Evolutionary conservation across 768 basidiomycete genomes (phyloP).

Genomic region (Boletus bicolor): DNA sequence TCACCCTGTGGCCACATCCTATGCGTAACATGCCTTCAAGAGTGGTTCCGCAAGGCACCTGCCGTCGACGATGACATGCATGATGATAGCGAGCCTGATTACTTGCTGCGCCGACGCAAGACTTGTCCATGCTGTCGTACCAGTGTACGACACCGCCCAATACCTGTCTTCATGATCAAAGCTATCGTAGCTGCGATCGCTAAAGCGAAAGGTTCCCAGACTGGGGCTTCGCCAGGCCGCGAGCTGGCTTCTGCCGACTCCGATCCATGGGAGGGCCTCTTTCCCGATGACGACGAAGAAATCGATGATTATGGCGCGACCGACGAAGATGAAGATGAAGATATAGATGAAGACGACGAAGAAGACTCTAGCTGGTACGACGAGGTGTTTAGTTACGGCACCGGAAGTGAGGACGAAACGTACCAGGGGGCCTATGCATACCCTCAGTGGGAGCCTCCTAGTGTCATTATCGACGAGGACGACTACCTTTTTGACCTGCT

Average conservation of each 20-base stretch:
- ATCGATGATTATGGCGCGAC: constrained; percentile 34
- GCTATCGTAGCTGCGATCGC: constrained; percentile 48
- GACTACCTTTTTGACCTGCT: constrained; percentile 36
- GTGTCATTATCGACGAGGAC: constrained; percentile 32
- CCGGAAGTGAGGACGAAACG: constrained; percentile 33
- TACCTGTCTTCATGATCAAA: constrained; percentile 69
- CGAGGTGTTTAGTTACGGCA: constrained; percentile 36
- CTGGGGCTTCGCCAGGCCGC: constrained; percentile 18
- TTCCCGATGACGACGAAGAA: constrained; percentile 45
- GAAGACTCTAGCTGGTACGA: constrained; percentile 31
- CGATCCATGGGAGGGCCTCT: constrained; percentile 74
- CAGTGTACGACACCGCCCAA: constrained; percentile 52
- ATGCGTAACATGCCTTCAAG: constrained; percentile 68
- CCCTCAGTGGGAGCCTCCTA: constrained; percentile 61
- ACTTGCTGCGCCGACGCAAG: constrained; percentile 58
- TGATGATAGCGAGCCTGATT: constrained; percentile 39
- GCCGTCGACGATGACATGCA: constrained; percentile 43
- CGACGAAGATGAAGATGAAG: constrained; percentile 27
- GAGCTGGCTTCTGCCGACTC: constrained; percentile 38
- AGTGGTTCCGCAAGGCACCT: constrained; percentile 75
- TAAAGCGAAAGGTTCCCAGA: constrained; percentile 38
- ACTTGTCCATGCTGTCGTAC: constrained; percentile 73
- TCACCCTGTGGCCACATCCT: constrained; percentile 78
- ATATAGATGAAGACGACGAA: constrained; percentile 30
- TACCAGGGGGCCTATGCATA: constrained; percentile 41